Evolutionary conservation across 2,329 filamentous ascomycete species (phyloP), one percentile per base, ranked within the genome.

Genomic region (Epichloe scottii): DNA sequence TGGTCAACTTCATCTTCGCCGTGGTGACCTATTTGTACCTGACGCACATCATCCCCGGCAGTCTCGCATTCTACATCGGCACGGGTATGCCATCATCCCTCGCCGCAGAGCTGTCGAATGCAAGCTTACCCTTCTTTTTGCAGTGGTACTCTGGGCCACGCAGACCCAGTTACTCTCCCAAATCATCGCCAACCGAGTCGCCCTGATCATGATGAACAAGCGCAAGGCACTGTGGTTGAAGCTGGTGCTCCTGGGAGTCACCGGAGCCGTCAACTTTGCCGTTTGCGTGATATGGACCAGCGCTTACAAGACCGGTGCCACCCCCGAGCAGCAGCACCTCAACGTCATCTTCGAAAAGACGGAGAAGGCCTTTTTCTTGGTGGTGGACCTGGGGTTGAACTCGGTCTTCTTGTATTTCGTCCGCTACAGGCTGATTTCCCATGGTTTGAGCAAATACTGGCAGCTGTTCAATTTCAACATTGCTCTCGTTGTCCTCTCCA

Each of bases 361-460:
- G 1, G 60, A 63, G 45, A 79, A 79, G 56, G 61, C 68, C 0
- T 65, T 79, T 11, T 76, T 77, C 50, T 60, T 77, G 0, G 48
- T 75, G 1, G 64, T 76, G 2, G 76, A 79, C 48, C 66, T 68
- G 3, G 61, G 57, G 0, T 65, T 79, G 14, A 79, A 78, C 50
- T 63, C 65, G 53, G 74, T 72, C 56, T 79, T 79, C 56, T 59
- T 78, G 2, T 60, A 63, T 12, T 61, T 66, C 3, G 73, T 77
- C 26, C 70, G 72, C 44, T 64, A 63, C 14, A 68, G 72, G 0
- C 64, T 77, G 49, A 68, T 69, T 50, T 70, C 75, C 37, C 60
- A 66, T 50, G 74, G 74, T 3, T 61, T 77, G 7, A 65, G 66
- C 4, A 78, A 78, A 56, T 78, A 77, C 60, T 69, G 71, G 60